These are phyloP conservation scores for Coniosporium tulheliwenetii DNA, from an alignment of 2,329 filamentous ascomycete genomes.

Conservation along the genomic window DNA sequence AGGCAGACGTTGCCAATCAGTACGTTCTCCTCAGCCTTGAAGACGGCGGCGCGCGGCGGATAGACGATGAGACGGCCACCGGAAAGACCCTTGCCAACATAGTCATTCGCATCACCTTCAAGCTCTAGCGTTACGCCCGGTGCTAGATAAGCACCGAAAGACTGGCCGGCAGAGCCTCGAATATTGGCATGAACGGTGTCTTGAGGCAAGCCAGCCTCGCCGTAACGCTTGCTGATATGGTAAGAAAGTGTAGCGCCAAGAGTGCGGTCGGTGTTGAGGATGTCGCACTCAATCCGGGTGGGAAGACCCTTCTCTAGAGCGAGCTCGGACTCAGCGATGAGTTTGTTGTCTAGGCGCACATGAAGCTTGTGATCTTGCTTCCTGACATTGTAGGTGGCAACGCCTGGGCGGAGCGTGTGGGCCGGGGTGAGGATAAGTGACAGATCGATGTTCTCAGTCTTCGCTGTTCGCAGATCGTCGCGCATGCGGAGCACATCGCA, in stretches of 20 bases:
- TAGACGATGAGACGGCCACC: slow-evolving; percentile 89
- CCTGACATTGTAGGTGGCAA: slow-evolving; percentile 92
- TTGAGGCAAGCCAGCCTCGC: slow-evolving; percentile 73
- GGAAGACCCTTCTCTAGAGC: slow-evolving; percentile 89
- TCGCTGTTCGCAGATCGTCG: slow-evolving; percentile 73
- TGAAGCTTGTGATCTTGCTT: slow-evolving; percentile 95
- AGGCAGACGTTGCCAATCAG: slow-evolving; percentile 88
- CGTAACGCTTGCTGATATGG: slow-evolving; percentile 85
- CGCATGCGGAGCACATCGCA: slow-evolving; percentile 75
- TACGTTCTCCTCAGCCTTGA: slow-evolving; percentile 93
- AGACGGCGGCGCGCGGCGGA: slow-evolving; percentile 75
- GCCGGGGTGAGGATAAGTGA: slow-evolving; percentile 87
- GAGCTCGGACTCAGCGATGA: slow-evolving; percentile 88
- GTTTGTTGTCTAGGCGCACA: slow-evolving; percentile 87
- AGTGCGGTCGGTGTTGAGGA: slow-evolving; percentile 91
- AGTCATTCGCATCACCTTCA: slow-evolving; percentile 92
- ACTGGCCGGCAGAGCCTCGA: slow-evolving; percentile 90
- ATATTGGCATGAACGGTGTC: slow-evolving; percentile 95
- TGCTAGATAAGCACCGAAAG: slow-evolving; percentile 86
- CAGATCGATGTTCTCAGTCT: slow-evolving; percentile 86
- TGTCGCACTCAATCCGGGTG: slow-evolving; percentile 84
- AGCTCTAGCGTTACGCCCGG: slow-evolving; percentile 89
- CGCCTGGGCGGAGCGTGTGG: slow-evolving; percentile 86
- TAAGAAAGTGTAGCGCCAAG: slow-evolving; percentile 90
- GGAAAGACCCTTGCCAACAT: slow-evolving; percentile 89